Evolutionary conservation across 2,329 filamentous ascomycete species (phyloP).

Genomic region (Tolypocladium pustulatum): DNA sequence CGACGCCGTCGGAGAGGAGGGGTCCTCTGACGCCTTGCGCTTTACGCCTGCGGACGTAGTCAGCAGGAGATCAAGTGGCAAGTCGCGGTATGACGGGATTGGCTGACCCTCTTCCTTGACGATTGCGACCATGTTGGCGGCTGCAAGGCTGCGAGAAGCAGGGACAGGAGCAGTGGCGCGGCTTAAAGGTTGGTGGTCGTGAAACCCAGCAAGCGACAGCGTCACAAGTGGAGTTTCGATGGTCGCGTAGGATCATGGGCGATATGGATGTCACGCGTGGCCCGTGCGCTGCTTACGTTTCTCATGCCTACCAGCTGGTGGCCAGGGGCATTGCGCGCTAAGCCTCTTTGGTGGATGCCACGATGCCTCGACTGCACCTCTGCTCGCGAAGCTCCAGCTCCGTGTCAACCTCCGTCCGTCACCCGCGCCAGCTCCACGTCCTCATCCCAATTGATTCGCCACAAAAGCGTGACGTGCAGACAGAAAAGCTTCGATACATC

Average conservation of each 20-base stretch:
- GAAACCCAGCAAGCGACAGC: background rate
- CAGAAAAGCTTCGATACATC: background rate
- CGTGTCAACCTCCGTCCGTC: slow-evolving; percentile 1
- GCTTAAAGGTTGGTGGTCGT: background rate
- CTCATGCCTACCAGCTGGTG: background rate
- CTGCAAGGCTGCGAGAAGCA: background rate
- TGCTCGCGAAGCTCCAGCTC: slow-evolving; percentile 3
- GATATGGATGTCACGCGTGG: slow-evolving; percentile 1
- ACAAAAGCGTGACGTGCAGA: background rate
- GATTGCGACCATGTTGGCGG: slow-evolving; percentile 12
- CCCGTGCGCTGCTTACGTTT: slow-evolving; percentile 21
- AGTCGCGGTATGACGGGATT: background rate
- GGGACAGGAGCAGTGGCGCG: background rate
- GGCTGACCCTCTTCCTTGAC: slow-evolving; percentile 29
- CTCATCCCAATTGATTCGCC: background rate
- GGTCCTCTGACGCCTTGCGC: slow-evolving; percentile 63
- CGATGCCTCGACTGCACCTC: slow-evolving; percentile 18
- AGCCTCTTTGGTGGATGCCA: slow-evolving; percentile 20
- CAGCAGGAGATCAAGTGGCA: background rate
- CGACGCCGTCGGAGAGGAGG: slow-evolving; percentile 46
- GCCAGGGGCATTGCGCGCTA: slow-evolving; percentile 12
- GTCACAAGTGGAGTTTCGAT: background rate
- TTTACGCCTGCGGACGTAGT: slow-evolving; percentile 38
- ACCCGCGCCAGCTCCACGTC: background rate
- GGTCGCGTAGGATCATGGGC: background rate